Evolutionary conservation across 805 yeast genomes (phyloP).

Genomic region (Nakazawaea sp.): DNA sequence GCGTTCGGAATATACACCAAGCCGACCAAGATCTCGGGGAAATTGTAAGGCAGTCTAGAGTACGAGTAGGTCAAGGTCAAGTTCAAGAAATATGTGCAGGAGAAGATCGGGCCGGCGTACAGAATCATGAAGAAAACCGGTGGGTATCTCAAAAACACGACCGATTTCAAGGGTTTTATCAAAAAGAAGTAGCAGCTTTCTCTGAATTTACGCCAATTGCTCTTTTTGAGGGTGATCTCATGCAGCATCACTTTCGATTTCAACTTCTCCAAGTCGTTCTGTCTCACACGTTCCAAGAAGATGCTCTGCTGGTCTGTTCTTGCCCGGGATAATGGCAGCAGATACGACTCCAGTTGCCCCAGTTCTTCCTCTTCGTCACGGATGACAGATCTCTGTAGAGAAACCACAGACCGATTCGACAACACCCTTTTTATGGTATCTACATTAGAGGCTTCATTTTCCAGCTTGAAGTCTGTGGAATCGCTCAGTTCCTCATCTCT

Average conservation of each 20-base stretch:
- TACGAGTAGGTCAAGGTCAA: constrained; percentile 63
- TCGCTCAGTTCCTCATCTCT: constrained; percentile 13
- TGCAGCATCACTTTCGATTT: constrained; percentile 15
- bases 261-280: constrained; percentile 14
- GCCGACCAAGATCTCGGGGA: constrained; percentile 60
- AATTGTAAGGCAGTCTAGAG: constrained; percentile 62
- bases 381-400: constrained; percentile 3
- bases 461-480: constrained; percentile 12
- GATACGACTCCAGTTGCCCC: constrained; percentile 3
- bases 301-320: constrained; percentile 20
- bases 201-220: constrained; percentile 19
- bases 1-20: constrained; percentile 80
- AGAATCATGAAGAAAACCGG: constrained; percentile 63
- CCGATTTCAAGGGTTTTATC: constrained; percentile 54
- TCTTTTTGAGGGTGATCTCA: constrained; percentile 16
- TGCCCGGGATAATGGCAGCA: constrained; percentile 31
- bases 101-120: constrained; percentile 68
- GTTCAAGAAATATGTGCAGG: constrained; percentile 65
- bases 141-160: constrained; percentile 59
- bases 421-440: background rate
- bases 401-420: constrained; percentile 4
- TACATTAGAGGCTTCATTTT: constrained; percentile 9
- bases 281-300: constrained; percentile 15
- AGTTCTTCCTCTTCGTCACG: constrained; percentile 6
- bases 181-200: constrained; percentile 37